These are phyloP conservation scores for Sporothrix phasma DNA, from an alignment of 2,329 filamentous ascomycete species.

Conservation along the genomic window DNA sequence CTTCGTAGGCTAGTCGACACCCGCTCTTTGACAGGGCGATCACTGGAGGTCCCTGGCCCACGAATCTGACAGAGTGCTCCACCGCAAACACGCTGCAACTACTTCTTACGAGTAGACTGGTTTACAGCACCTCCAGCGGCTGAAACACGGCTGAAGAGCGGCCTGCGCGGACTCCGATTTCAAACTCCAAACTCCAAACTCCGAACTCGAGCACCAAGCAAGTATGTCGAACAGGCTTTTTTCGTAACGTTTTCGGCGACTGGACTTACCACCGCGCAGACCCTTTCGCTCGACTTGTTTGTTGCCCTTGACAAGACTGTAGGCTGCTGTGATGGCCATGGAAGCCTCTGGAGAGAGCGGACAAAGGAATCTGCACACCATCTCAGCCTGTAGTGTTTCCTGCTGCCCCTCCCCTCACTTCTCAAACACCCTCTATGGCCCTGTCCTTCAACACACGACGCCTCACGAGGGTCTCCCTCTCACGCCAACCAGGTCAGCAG, in stretches of 20 bases:
- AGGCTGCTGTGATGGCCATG: neutral
- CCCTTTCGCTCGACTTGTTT: neutral
- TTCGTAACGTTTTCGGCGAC: neutral
- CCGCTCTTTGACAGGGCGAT: conserved; percentile 11
- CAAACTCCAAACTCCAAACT: neutral
- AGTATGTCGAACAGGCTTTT: neutral
- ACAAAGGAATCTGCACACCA: conserved; percentile 4
- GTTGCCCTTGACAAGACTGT: neutral
- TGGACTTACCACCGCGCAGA: neutral
- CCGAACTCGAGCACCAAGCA: neutral
- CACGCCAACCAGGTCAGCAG: neutral
- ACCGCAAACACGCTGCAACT: neutral
- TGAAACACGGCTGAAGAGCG: neutral
- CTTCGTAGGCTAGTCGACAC: conserved; percentile 3
- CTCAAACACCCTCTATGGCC: neutral
- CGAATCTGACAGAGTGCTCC: neutral
- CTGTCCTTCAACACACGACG: neutral
- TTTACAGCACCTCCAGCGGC: neutral
- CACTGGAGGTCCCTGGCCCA: neutral
- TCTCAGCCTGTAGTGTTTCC: neutral
- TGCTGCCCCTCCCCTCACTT: neutral
- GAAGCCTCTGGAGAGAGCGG: neutral
- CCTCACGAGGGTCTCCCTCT: neutral
- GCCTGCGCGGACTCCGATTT: neutral
- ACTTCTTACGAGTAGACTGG: too few species aligned